phyloP scores from a whole-genome alignment of 352 stramenopile genomes.

The Albugo laibachii region DNA sequence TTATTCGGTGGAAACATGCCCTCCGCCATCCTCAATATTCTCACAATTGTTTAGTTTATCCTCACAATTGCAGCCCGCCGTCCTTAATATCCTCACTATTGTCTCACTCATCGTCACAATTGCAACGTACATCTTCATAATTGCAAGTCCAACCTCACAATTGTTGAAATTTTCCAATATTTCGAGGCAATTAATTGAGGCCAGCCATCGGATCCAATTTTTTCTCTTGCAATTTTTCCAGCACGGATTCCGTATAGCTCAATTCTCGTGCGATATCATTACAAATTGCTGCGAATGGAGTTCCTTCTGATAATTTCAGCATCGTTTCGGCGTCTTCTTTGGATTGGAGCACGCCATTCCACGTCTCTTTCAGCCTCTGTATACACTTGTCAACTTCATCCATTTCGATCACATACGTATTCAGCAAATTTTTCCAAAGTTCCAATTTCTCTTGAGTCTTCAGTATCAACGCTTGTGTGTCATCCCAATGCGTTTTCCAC shows the following conservation, averaged over 20 bases:
- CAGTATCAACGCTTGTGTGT: conserved; percentile 11
- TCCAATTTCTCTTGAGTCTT: conserved; percentile 39
- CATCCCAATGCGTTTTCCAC: too few species aligned
- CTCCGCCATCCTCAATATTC: conserved; percentile 24
- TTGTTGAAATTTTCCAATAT: too few species aligned
- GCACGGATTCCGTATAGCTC: too few species aligned
- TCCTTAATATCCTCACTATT: conserved; percentile 36
- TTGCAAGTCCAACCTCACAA: too few species aligned
- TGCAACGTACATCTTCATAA: too few species aligned
- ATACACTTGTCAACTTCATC: conserved; percentile 29
- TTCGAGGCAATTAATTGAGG: too few species aligned
- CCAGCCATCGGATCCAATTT: too few species aligned
- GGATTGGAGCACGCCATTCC: conserved; percentile 18
- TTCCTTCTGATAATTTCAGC: conserved; percentile 20
- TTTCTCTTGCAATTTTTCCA: too few species aligned
- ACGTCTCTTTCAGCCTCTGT: conserved; percentile 13
- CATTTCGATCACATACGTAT: conserved; percentile 18
- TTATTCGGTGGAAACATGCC: conserved; percentile 62
- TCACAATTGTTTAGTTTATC: conserved; percentile 13
- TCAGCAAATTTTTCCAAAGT: conserved; percentile 19
- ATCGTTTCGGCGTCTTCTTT: conserved; percentile 58
- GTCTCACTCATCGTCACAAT: not conserved
- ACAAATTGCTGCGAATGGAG: not conserved
- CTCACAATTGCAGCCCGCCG: not conserved
- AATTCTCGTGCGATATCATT: too few species aligned